A percentile compares a stretch with the other conserved stretches of the same genome.
Evolutionary conservation across 2,329 filamentous ascomycete genomes (phyloP).

Genomic region (Monilinia fructicola): DNA sequence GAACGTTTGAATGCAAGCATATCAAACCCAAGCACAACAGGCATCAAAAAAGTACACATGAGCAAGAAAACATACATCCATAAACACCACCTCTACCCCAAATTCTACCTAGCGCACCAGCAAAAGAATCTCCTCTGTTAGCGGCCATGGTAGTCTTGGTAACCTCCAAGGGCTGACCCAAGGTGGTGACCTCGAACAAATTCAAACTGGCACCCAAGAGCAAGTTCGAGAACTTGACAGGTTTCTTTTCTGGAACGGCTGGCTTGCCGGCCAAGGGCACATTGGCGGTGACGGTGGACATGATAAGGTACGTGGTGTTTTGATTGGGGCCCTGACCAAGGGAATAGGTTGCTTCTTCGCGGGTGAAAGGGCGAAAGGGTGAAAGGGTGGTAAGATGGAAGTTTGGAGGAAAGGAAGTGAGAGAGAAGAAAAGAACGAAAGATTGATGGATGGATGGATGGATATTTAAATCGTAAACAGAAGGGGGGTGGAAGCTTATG

Average conservation of each 20-base stretch:
- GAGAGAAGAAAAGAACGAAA: neutral
- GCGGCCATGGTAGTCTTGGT: conserved; percentile 99
- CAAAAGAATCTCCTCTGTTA: conserved; percentile 86
- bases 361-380: conserved; percentile 25
- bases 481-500: neutral
- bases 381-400: conserved; percentile 12
- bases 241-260: conserved; percentile 85
- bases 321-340: conserved; percentile 91
- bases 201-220: conserved; percentile 52
- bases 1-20: neutral
- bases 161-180: conserved; percentile 86
- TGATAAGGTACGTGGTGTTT: conserved; percentile 52
- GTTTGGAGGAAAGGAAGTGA: neutral
- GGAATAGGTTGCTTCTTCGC: conserved; percentile 88
- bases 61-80: conserved; percentile 68
- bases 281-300: conserved; percentile 58
- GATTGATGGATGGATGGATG: neutral
- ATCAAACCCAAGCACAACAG: neutral
- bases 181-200: conserved; percentile 53
- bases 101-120: conserved; percentile 76
- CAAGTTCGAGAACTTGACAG: conserved; percentile 99
- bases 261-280: conserved; percentile 43
- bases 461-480: neutral
- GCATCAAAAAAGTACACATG: neutral
- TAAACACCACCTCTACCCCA: conserved; percentile 91